Evolutionary conservation across 495 filamentous ascomycete species (phyloP).

Genomic region (Aspergillus heteromorphus): DNA sequence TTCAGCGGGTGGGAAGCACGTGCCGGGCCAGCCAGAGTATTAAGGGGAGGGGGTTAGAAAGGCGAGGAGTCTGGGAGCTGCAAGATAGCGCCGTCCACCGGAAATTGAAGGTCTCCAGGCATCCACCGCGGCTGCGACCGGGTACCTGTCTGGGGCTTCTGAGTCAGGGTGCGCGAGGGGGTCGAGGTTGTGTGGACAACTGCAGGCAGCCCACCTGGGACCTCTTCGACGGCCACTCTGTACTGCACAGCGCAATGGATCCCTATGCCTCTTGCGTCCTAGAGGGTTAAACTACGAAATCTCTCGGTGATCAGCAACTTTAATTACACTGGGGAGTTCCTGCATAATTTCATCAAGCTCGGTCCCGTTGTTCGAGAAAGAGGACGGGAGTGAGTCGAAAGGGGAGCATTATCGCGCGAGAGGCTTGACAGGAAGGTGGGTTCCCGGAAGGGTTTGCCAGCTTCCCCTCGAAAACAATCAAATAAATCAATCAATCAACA

Average conservation of each 20-base stretch:
- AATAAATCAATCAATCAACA: no score
- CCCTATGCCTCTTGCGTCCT: neutral
- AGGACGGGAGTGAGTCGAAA: neutral
- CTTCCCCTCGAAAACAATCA: neutral
- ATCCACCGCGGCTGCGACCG: constrained; percentile 4
- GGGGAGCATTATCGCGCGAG: neutral
- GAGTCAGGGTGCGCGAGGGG: neutral
- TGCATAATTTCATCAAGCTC: constrained; percentile 14
- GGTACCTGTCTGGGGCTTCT: neutral
- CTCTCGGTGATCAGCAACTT: constrained; percentile 17
- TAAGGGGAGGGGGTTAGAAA: constrained; percentile 2
- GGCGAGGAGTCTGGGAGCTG: neutral
- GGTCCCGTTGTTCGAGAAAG: constrained; percentile 7
- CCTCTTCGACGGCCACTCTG: neutral
- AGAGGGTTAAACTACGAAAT: constrained; percentile 12
- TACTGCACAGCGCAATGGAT: neutral
- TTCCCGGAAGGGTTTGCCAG: neutral
- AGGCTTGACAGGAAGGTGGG: neutral
- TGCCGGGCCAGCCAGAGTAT: neutral
- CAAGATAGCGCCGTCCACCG: constrained; percentile 7
- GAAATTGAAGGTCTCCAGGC: constrained; percentile 5
- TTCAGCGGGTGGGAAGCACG: neutral
- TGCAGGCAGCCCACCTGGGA: constrained; percentile 3
- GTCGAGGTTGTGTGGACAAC: constrained; percentile 1
- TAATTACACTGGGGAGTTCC: constrained; percentile 19